These are phyloP conservation scores for Botrytis pseudocinerea DNA, from an alignment of 2,329 filamentous ascomycete genomes.

Conservation along the genomic window DNA sequence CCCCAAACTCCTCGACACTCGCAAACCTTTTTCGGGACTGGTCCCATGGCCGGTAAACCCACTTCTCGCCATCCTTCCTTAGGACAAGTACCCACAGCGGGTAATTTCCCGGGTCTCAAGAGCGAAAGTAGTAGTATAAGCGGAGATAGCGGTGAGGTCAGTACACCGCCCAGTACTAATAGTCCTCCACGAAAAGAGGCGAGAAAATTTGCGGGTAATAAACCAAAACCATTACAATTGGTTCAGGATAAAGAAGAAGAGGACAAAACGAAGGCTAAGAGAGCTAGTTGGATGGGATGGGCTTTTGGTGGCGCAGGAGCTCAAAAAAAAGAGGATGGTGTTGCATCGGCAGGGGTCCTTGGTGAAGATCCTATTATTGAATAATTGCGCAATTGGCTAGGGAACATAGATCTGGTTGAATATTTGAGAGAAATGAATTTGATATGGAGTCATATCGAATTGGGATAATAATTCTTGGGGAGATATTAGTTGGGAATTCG, in stretches of 20 bases:
- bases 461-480: constrained; percentile 8
- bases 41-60: constrained; percentile 52
- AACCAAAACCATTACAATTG: constrained; percentile 80
- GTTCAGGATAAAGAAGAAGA: constrained; percentile 68
- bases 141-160: constrained; percentile 61
- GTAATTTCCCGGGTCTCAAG: constrained; percentile 66
- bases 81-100: constrained; percentile 51
- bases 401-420: neutral
- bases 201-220: constrained; percentile 65
- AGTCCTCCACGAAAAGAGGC: constrained; percentile 60
- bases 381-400: constrained; percentile 8
- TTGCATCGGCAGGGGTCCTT: neutral
- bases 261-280: constrained; percentile 54
- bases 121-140: constrained; percentile 57
- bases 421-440: neutral
- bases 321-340: constrained; percentile 20
- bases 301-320: constrained; percentile 38
- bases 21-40: constrained; percentile 62
- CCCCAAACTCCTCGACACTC: constrained; percentile 57
- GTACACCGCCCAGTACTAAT: constrained; percentile 49
- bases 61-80: constrained; percentile 54
- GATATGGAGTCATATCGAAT: constrained; percentile 2
- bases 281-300: constrained; percentile 67
- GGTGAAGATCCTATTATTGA: constrained; percentile 22
- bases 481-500: neutral